A percentile compares a stretch with the other conserved stretches of the same genome.
phyloP scores from a whole-genome alignment of 345 rosid species.

The Fremontodendron californicum region DNA sequence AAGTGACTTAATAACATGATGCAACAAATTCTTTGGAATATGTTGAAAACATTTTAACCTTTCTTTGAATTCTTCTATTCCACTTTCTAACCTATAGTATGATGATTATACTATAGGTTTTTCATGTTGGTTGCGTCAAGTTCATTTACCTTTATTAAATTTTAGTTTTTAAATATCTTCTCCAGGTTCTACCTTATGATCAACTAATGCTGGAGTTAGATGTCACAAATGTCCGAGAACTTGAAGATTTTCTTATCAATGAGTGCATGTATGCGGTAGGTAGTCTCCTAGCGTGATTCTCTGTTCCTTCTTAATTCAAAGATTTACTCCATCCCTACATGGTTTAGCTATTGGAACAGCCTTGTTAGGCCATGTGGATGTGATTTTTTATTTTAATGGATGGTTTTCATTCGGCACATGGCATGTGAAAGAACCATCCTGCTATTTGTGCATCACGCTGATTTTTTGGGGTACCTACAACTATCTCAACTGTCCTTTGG shows the following conservation, averaged over 20 bases:
- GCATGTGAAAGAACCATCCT: neutral
- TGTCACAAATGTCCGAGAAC: conserved; percentile 87
- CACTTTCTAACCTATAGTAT: neutral
- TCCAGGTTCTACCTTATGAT: conserved; percentile 76
- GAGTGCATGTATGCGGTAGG: conserved; percentile 96
- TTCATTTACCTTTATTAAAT: neutral
- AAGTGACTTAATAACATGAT: neutral
- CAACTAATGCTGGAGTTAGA: conserved; percentile 84
- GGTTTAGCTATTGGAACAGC: neutral
- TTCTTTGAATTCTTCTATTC: neutral
- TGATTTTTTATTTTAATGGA: neutral
- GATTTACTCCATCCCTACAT: neutral
- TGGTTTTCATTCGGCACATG: neutral
- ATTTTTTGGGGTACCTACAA: neutral
- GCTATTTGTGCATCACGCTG: neutral
- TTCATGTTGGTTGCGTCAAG: neutral
- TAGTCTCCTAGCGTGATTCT: conserved; percentile 17
- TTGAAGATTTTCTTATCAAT: conserved; percentile 94
- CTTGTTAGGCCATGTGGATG: neutral
- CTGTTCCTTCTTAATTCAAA: neutral
- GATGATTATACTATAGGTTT: neutral
- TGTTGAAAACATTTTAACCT: neutral
- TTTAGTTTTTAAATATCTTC: neutral
- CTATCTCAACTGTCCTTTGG: neutral
- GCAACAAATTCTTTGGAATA: neutral